Base-by-base conservation (phyloP, 345 rosid genomes). In the Laguncularia racemosa region DNA sequence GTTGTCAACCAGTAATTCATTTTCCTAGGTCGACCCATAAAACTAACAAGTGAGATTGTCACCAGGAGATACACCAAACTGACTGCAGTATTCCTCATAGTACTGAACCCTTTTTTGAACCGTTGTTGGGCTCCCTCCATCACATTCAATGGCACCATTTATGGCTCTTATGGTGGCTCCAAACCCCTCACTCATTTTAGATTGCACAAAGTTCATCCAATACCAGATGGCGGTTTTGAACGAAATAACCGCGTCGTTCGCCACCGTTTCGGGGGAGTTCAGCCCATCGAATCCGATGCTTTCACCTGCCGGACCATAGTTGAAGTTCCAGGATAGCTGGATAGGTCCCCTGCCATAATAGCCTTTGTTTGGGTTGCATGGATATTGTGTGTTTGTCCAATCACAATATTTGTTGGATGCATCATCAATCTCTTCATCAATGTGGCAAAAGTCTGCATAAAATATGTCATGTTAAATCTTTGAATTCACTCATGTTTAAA, bases 361-460 rank as follows among this genome's bases (percentile, higher is more conserved):
- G 2, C 72, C 73, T 40, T 75, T 72, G 43, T 58, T 55, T 1
- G 80, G 73, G 6, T 67, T 70, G 65, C 91, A 85, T 66, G 84
- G 88, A 67, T 72, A 85, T 26, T 74, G 71, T 6, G 66, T 61
- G 70, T 67, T 72, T 21, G 0, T 13, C 52, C 60, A 63, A 23
- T 81, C 69, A 67, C 84, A 80, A 12, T 61, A 76, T 66, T 82
- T 56, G 13, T 20, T 76, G 0, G 84, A 60, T 20, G 84, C 59
- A 48, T 84, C 83, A 33, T 82, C 49, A 2, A 64, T 67, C 44
- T 85, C 88, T 67, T 85, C 84, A 40, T 85, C 84, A 40, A 75
- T 72, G 33, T 56, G 7, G 40, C 40, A 33, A 33, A 33, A 33
- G 40, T 33, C 40, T 33, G 40, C 40, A 33, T 33, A 33, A 1